Evolutionary conservation across 495 filamentous ascomycete genomes (phyloP).

Genomic region (Aspergillus wentii): DNA sequence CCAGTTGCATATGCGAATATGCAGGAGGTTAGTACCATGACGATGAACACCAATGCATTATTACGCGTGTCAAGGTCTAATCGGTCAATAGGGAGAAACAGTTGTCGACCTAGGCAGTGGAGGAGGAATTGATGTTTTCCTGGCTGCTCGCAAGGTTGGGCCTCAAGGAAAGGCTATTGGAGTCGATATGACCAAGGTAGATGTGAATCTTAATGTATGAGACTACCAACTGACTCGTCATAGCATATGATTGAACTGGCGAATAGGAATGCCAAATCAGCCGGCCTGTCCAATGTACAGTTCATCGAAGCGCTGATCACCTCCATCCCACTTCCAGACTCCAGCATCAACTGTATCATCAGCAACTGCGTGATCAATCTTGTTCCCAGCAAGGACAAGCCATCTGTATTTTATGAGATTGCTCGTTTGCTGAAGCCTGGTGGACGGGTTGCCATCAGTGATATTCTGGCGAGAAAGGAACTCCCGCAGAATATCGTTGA

Average conservation of each 20-base stretch:
- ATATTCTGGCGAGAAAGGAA: conserved; percentile 53
- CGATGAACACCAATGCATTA: background rate
- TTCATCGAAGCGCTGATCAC: conserved; percentile 55
- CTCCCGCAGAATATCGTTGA: conserved; percentile 44
- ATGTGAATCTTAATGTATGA: too few relatives aligned
- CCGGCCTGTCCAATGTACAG: conserved; percentile 33
- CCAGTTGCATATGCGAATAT: conserved; percentile 53
- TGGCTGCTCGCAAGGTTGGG: conserved; percentile 54
- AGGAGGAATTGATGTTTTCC: conserved; percentile 61
- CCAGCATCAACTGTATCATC: conserved; percentile 53
- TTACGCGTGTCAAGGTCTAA: background rate
- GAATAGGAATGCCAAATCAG: conserved; percentile 33
- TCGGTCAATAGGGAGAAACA: conserved; percentile 63
- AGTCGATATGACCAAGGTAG: conserved; percentile 62
- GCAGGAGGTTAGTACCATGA: conserved; percentile 31
- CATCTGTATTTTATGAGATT: conserved; percentile 54
- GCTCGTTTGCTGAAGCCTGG: conserved; percentile 55
- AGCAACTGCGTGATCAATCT: conserved; percentile 66
- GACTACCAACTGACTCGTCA: conserved; percentile 1
- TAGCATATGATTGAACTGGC: conserved; percentile 57
- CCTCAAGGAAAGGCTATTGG: conserved; percentile 51
- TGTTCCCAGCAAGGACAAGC: conserved; percentile 54
- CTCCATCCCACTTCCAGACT: conserved; percentile 37
- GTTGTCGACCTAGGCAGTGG: conserved; percentile 61
- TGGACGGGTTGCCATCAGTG: conserved; percentile 60